phyloP scores from a whole-genome alignment of 176 grass and related monocot species.

The Carex pumila region DNA sequence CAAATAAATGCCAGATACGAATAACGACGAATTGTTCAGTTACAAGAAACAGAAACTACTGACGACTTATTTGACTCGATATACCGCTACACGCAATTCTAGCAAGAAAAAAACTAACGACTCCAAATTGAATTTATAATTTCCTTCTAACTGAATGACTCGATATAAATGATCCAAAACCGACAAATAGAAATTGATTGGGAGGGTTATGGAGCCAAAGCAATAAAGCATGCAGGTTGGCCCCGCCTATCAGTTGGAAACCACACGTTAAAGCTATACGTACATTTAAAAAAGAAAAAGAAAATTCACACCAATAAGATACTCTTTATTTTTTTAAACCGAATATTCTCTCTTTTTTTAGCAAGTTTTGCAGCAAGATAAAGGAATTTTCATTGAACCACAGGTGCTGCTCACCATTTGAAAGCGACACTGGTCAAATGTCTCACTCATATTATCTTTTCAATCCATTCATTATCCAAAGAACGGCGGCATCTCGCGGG shows the following conservation, averaged over 20 bases:
- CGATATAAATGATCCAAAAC: not conserved
- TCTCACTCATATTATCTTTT: not conserved
- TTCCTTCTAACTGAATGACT: not conserved
- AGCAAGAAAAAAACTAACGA: not conserved
- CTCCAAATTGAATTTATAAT: not conserved
- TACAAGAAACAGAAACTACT: not conserved
- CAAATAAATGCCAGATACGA: not conserved
- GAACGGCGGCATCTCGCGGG: slow-evolving; percentile 38
- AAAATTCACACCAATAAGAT: not conserved
- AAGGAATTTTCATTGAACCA: not conserved
- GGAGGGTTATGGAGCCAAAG: not conserved
- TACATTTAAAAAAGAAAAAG: not conserved
- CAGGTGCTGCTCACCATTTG: not conserved
- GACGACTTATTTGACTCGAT: not conserved
- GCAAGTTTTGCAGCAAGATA: not conserved
- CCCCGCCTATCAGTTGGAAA: not conserved
- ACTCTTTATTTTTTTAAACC: not conserved
- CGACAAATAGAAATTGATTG: not conserved
- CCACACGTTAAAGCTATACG: not conserved
- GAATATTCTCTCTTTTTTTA: not conserved
- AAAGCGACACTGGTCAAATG: slow-evolving; percentile 34
- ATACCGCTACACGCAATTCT: not conserved
- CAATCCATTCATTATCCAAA: not conserved
- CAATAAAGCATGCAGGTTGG: not conserved
- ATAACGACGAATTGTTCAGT: not conserved